Percentiles rank a stretch among this genome's conserved stretches.
phyloP scores from a whole-genome alignment of 352 stramenopile genomes.

The Albugo candida region DNA sequence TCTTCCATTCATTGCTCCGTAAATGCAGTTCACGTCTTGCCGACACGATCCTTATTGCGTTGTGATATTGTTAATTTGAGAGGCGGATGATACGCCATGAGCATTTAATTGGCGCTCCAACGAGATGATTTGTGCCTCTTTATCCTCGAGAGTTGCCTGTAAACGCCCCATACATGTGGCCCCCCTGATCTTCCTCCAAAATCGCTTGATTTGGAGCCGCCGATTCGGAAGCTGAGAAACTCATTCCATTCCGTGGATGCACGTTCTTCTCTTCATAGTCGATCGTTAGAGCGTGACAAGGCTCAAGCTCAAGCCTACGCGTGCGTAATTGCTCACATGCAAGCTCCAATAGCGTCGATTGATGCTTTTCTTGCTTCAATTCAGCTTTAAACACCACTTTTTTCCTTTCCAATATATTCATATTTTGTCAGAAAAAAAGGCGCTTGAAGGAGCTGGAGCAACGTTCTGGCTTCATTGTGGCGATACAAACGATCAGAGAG shows the following conservation, averaged over 20 bases:
- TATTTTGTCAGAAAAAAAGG: slow-evolving; percentile 47
- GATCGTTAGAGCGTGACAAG: not conserved
- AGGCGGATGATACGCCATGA: too few species aligned
- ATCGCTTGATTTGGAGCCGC: too few species aligned
- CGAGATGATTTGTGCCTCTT: too few species aligned
- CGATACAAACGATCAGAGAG: too few species aligned
- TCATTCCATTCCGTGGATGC: not conserved
- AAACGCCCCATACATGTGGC: too few species aligned
- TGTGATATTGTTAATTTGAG: slow-evolving; percentile 6
- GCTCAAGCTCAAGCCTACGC: not conserved
- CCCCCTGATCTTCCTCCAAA: too few species aligned
- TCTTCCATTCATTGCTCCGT: slow-evolving; percentile 58
- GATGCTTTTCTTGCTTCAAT: slow-evolving; percentile 29
- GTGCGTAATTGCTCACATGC: slow-evolving; percentile 26
- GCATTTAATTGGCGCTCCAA: too few species aligned
- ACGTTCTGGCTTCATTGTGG: too few species aligned
- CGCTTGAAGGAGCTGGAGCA: too few species aligned
- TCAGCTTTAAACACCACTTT: slow-evolving; percentile 51
- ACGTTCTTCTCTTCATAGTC: slow-evolving; percentile 1
- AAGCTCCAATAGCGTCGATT: slow-evolving; percentile 20
- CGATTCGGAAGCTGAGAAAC: too few species aligned
- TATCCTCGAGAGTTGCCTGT: too few species aligned
- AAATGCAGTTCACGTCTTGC: slow-evolving; percentile 64
- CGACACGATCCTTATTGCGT: slow-evolving; percentile 57
- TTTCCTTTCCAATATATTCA: slow-evolving; percentile 52